phyloP scores from a whole-genome alignment of 1,284 basidiomycete genomes.

The Sutorius eximius region DNA sequence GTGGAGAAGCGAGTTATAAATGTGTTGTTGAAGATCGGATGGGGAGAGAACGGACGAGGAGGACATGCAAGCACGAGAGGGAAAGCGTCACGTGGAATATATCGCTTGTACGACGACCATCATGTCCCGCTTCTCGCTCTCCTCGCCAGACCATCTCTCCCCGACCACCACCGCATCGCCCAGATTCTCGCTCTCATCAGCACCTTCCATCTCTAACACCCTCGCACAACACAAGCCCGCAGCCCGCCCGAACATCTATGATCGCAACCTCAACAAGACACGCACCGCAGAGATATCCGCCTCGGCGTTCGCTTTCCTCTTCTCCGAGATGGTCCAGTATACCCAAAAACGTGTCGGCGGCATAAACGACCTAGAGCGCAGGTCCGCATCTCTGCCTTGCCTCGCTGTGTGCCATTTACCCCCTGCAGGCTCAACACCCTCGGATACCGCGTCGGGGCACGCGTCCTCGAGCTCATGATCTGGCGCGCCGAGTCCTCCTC shows the following conservation, averaged over 20 bases:
- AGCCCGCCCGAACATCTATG: conserved; percentile 73
- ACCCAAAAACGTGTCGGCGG: conserved; percentile 93
- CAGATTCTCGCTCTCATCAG: conserved; percentile 66
- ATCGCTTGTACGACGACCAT: not conserved
- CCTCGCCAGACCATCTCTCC: conserved; percentile 63
- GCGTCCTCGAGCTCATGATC: conserved; percentile 78
- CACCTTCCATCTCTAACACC: conserved; percentile 49
- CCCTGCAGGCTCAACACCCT: conserved; percentile 77
- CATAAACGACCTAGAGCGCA: conserved; percentile 90
- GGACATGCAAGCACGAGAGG: conserved; percentile 25
- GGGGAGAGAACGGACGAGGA: conserved; percentile 39
- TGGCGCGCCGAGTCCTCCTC: conserved; percentile 70
- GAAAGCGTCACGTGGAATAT: conserved; percentile 1
- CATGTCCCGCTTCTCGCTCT: conserved; percentile 61
- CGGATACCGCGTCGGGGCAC: conserved; percentile 85
- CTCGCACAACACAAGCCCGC: conserved; percentile 40
- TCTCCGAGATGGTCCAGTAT: conserved; percentile 91
- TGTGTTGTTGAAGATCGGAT: conserved; percentile 62
- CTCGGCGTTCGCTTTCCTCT: conserved; percentile 84
- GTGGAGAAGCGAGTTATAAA: conserved; percentile 73
- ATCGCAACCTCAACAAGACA: conserved; percentile 82
- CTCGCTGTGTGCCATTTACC: not conserved
- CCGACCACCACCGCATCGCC: conserved; percentile 55
- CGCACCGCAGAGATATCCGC: conserved; percentile 78
- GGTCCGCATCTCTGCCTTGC: conserved; percentile 39